Conservation (phyloP, 495 filamentous ascomycete species). For the Penicillium ucsense region DNA sequence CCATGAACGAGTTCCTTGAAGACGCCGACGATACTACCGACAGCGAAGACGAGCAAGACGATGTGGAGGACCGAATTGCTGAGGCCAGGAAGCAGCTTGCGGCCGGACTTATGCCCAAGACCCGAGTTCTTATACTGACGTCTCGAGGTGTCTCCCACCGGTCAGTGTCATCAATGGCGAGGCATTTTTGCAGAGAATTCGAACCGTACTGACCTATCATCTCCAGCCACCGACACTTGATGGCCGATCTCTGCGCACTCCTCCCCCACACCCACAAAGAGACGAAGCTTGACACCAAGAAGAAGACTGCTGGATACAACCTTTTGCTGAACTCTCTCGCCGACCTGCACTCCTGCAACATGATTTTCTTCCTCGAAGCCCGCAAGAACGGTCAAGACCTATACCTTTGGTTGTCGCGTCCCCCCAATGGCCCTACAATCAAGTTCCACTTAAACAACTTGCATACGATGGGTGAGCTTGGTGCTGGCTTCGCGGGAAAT, state of each 20-base stretch:
- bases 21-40: constrained; percentile 37
- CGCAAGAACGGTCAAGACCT: constrained; percentile 82
- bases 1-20: constrained; percentile 32
- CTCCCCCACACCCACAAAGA: constrained; percentile 90
- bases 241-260: constrained; percentile 79
- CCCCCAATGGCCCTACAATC: constrained; percentile 89
- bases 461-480: constrained; percentile 89
- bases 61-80: constrained; percentile 21
- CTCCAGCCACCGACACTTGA: constrained; percentile 77
- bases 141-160: constrained; percentile 85
- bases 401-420: constrained; percentile 88
- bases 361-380: constrained; percentile 94
- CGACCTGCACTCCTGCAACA: constrained; percentile 98
- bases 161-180: constrained; percentile 32
- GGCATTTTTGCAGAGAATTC: background rate
- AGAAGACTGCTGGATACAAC: constrained; percentile 57
- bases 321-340: constrained; percentile 92
- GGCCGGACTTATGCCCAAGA: constrained; percentile 37
- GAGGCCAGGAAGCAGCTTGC: constrained; percentile 32
- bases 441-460: constrained; percentile 58
- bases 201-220: constrained; percentile 6
- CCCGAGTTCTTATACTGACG: constrained; percentile 79
- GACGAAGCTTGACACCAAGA: constrained; percentile 93
- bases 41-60: constrained; percentile 35
- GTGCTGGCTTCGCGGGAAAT: constrained; percentile 83